Base-by-base conservation (phyloP, 2,329 filamentous ascomycete species). In the Celoporthe dispersa region DNA sequence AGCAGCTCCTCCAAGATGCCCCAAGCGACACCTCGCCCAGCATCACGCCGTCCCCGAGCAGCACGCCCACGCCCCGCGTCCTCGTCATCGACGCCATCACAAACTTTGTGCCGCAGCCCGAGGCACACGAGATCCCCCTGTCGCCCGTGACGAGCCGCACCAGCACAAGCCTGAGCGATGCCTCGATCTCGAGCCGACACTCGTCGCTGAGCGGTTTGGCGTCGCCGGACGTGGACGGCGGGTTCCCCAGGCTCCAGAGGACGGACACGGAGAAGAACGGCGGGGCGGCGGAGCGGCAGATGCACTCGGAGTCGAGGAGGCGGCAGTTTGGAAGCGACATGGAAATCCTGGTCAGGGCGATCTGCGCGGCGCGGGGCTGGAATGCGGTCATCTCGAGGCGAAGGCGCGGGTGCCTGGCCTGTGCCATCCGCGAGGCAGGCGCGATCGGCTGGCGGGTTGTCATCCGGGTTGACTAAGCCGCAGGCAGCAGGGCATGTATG, bases 341-440 rank as follows among this genome's bases (percentile, higher is more conserved):
- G 76, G 91, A 94, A 79, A 85, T 94, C 11, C 80, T 94, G 66
- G 90, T 90, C 1, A 84, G 92, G 64, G 91, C 92, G 1, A 84
- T 93, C 73, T 94, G 92, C 77, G 90, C 92, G 0, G 89, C 92
- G 76, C 88, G 86, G 74, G 92, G 92, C 2, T 90, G 90, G 84
- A 91, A 94, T 77, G 92, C 92, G 31, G 77, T 94, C 25, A 84
- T 94, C 72, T 92, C 90, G 71, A 84, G 91, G 66, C 83, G 85
- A 53, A 87, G 88, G 73, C 84, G 91, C 71, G 91, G 90, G 0
- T 95, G 92, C 76, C 79, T 94, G 48, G 87, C 87, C 3, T 95
- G 92, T 79, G 91, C 91, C 55, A 87, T 95, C 59, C 85, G 92
- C 25, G 92, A 95, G 81, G 92, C 91, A 0, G 88, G 89, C 6